Conservation (phyloP, 1,139 yeast genomes). For the Taphrina sp. region DNA sequence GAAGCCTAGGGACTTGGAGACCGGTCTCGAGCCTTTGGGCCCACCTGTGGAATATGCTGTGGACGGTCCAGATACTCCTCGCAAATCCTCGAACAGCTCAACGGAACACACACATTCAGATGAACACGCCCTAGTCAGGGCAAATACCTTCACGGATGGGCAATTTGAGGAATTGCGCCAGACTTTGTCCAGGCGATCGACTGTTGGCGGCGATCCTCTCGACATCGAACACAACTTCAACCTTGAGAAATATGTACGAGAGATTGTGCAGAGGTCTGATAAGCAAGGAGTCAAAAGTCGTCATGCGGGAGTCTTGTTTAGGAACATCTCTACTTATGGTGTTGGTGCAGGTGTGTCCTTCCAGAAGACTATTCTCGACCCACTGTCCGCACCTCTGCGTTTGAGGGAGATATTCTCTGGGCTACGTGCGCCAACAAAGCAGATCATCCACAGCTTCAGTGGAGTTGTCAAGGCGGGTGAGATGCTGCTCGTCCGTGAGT, state of each 20-base stretch:
- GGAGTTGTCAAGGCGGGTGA: conserved; percentile 55
- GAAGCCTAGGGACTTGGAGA: conserved; percentile 16
- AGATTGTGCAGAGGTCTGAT: conserved; percentile 34
- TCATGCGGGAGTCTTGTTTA: conserved; percentile 60
- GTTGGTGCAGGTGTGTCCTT: conserved; percentile 70
- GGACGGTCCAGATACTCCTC: neutral
- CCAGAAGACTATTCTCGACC: conserved; percentile 58
- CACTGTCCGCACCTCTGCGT: conserved; percentile 59
- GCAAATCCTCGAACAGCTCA: neutral
- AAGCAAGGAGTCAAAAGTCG: conserved; percentile 36
- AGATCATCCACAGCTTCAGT: conserved; percentile 47
- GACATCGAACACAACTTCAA: conserved; percentile 34
- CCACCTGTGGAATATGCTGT: neutral
- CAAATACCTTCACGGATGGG: conserved; percentile 13
- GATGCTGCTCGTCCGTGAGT: conserved; percentile 56
- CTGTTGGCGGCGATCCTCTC: conserved; percentile 21
- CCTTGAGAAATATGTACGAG: conserved; percentile 38
- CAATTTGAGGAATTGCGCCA: conserved; percentile 25
- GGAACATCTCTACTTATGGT: conserved; percentile 69
- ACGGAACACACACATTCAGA: conserved; percentile 6
- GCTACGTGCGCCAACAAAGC: conserved; percentile 59
- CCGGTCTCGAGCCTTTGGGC: conserved; percentile 28
- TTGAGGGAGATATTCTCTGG: conserved; percentile 36
- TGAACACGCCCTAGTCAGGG: conserved; percentile 14
- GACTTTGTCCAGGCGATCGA: conserved; percentile 18